Percentiles rank a stretch among this genome's conserved stretches.
phyloP scores from a whole-genome alignment of 1,284 basidiomycete species.

The Phaffia rhodozyma region DNA sequence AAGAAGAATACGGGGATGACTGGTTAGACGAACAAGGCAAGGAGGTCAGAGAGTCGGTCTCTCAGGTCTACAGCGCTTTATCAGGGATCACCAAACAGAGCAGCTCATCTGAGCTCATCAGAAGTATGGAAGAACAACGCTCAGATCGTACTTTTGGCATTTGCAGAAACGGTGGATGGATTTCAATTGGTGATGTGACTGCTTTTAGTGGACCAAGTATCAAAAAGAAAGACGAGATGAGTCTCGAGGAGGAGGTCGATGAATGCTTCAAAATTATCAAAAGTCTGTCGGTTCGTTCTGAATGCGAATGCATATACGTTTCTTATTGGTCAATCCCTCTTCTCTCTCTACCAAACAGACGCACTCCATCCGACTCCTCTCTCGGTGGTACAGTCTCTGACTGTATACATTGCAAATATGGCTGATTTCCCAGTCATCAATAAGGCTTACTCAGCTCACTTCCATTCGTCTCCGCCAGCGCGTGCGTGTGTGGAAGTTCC shows the following conservation, averaged over 20 bases:
- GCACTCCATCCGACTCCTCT: conserved; percentile 43
- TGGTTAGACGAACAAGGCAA: conserved; percentile 8
- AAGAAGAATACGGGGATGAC: not conserved
- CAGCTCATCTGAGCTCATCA: too few species aligned
- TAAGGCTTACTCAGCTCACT: conserved; percentile 61
- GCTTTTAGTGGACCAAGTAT: not conserved
- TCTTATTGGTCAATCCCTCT: not conserved
- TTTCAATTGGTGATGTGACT: conserved; percentile 18
- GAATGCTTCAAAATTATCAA: conserved; percentile 48
- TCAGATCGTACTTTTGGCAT: not conserved
- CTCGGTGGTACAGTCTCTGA: conserved; percentile 61
- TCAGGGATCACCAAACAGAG: conserved; percentile 16
- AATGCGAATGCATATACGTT: not conserved
- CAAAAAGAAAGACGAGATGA: conserved; percentile 20
- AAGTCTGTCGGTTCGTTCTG: conserved; percentile 37
- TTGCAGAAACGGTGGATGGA: conserved; percentile 25
- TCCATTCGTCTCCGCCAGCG: conserved; percentile 82
- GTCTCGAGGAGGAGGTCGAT: conserved; percentile 49
- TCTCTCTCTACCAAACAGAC: conserved; percentile 26
- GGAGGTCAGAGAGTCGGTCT: conserved; percentile 23
- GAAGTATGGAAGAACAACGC: too few species aligned
- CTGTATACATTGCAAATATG: conserved; percentile 73
- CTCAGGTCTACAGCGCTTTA: conserved; percentile 10
- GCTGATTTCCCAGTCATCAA: conserved; percentile 63
- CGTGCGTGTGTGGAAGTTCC: conserved; percentile 79